phyloP scores from a whole-genome alignment of 805 yeast genomes.

The Suhomyces vadensis region DNA sequence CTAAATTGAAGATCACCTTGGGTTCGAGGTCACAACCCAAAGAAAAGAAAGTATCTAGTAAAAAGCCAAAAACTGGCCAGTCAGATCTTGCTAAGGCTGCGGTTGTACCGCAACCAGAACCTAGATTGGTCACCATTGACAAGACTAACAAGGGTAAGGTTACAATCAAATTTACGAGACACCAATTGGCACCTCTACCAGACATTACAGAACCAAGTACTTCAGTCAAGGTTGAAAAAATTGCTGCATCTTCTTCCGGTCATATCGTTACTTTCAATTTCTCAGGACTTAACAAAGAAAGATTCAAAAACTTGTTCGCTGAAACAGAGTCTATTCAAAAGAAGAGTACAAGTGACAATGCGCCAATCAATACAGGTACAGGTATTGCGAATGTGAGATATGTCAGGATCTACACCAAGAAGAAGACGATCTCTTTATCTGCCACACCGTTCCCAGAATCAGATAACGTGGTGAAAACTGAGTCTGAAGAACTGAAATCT shows the following conservation, averaged over 20 bases:
- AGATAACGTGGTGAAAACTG: background rate
- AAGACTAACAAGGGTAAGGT: background rate
- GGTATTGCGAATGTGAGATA: slow-evolving; percentile 30
- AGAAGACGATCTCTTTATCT: slow-evolving; percentile 41
- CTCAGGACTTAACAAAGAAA: slow-evolving; percentile 9
- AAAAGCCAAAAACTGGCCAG: background rate
- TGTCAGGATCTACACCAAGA: slow-evolving; percentile 39
- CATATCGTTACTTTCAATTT: slow-evolving; percentile 6
- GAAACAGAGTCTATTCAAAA: background rate
- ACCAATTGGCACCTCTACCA: slow-evolving; percentile 10
- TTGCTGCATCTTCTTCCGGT: slow-evolving; percentile 6
- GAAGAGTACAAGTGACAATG: background rate
- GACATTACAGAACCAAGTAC: slow-evolving; percentile 1
- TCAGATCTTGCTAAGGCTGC: background rate
- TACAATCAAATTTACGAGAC: slow-evolving; percentile 14
- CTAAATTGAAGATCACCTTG: slow-evolving; percentile 11
- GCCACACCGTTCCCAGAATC: slow-evolving; percentile 40
- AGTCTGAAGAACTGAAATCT: background rate
- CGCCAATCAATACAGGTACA: too few relatives aligned
- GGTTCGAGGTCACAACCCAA: background rate
- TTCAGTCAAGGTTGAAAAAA: slow-evolving; percentile 9
- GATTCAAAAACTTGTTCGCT: slow-evolving; percentile 5
- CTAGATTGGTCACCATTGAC: background rate
- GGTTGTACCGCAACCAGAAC: background rate
- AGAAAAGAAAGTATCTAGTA: background rate